Conservation (phyloP, 2,329 filamentous ascomycete genomes). For the Beauveria caledonica region DNA sequence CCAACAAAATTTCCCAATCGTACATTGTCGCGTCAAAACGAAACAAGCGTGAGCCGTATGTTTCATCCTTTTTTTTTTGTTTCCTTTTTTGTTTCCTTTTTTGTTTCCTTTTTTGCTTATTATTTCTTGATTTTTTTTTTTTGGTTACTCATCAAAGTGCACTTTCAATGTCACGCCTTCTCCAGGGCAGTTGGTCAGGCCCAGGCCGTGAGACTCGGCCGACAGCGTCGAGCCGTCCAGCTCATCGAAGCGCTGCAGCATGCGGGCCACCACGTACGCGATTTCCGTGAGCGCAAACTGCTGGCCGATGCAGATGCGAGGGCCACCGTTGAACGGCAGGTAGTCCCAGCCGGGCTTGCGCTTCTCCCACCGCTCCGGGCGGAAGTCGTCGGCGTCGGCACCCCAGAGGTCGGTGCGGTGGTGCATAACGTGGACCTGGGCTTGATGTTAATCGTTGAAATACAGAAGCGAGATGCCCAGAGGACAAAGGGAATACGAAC, state of each 20-base stretch:
- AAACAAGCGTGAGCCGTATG: background rate
- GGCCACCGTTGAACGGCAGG: conserved; percentile 21
- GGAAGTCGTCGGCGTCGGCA: conserved; percentile 30
- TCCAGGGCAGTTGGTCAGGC: conserved; percentile 9
- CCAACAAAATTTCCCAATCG: background rate
- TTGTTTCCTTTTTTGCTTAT: too few species aligned
- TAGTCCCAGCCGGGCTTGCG: conserved; percentile 20
- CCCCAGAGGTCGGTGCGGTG: conserved; percentile 31
- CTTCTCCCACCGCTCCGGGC: conserved; percentile 31
- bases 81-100: too few species aligned
- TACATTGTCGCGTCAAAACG: background rate
- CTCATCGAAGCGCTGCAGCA: conserved; percentile 10
- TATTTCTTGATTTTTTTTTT: too few species aligned
- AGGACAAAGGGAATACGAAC: background rate
- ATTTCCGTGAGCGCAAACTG: conserved; percentile 21
- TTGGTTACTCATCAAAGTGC: background rate
- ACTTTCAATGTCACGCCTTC: conserved; percentile 3
- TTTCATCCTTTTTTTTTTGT: background rate
- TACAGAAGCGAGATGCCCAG: too few species aligned
- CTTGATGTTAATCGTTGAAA: conserved; percentile 10
- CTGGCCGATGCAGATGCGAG: conserved; percentile 22
- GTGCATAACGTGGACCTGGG: conserved; percentile 25
- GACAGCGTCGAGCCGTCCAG: conserved; percentile 1
- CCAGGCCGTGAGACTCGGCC: conserved; percentile 1
- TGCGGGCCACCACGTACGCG: conserved; percentile 17